Conservation (phyloP, 2,329 filamentous ascomycete species). For the Ascomycota sp. region DNA sequence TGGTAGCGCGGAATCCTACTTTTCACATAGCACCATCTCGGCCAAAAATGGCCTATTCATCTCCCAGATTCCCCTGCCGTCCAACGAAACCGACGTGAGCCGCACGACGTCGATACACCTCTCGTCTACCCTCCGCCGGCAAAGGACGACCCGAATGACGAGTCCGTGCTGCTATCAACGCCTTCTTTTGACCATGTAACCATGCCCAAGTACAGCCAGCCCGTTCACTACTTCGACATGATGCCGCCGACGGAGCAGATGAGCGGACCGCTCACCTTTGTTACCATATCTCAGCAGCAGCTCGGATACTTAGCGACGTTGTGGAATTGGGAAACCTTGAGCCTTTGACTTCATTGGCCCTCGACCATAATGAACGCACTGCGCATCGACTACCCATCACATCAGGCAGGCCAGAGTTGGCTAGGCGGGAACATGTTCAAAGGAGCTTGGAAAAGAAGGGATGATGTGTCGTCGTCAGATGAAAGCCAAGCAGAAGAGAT, state of each 20-base stretch:
- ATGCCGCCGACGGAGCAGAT: constrained; percentile 3
- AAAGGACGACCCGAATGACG: not conserved
- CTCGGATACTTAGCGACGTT: constrained; percentile 12
- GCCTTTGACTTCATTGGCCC: constrained; percentile 11
- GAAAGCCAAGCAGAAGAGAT: too few species aligned
- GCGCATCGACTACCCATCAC: too few species aligned
- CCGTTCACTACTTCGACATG: constrained; percentile 2
- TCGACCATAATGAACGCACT: not conserved
- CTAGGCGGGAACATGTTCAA: too few species aligned
- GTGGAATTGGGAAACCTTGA: constrained; percentile 15
- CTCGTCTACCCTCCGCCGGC: not conserved
- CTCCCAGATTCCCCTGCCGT: not conserved
- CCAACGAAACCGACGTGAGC: not conserved
- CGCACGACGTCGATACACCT: not conserved
- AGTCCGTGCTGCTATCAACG: constrained; percentile 1
- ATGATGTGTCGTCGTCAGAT: too few species aligned
- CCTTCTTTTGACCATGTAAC: not conserved
- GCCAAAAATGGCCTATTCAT: not conserved
- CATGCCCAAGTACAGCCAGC: not conserved
- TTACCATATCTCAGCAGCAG: constrained; percentile 12
- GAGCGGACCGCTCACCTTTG: constrained; percentile 6
- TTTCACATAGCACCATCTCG: constrained; percentile 1
- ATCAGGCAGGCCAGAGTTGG: too few species aligned
- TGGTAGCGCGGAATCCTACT: not conserved
- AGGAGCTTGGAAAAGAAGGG: too few species aligned